Base-by-base conservation (phyloP, 768 basidiomycete species). In the Mycena olivaceomarginata region DNA sequence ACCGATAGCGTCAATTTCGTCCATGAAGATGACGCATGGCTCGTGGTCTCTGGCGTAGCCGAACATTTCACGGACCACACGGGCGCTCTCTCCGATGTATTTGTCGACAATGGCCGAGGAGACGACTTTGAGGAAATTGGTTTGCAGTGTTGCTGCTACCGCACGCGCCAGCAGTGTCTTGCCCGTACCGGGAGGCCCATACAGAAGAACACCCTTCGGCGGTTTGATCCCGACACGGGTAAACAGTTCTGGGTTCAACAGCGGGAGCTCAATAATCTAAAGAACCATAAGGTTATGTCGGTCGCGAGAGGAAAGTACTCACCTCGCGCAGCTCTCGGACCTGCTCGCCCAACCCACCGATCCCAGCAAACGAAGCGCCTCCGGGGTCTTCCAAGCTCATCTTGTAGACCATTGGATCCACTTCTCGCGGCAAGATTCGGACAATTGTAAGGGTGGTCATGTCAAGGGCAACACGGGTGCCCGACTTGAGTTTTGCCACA, bases 381-480 rank as follows among this genome's bases (percentile, higher is more conserved):
- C 97, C 97, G 3, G 98, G 97, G 82, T 99, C 98, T 85, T 99
- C 98, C 82, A 98, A 88, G 79, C 97, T 98, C 98, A 99, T 99
- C 88, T 99, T 99, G 90, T 99, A 99, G 13, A 99, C 98, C 81
- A 98, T 88, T 18, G 98, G 98, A 84, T 99, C 98, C 9, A 99
- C 97, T 85, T 99, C 98, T 77, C 98, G 92, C 5, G 98, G 98
- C 22, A 99, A 89, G 68, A 99, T 98, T 48, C 98, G 96, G 97
- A 99, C 99, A 83, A 99, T 97, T 8, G 98, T 99, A 43, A 99
- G 89, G 2, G 98, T 99, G 5, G 98, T 99, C 98, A 99, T 99
- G 85, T 99, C 98, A 43, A 99, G 92, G 71, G 97, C 98, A 73
- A 99, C 98, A 79, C 98, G 96, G 5, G 96, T 96, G 66, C 97